Conservation (phyloP, 345 rosid genomes). For the Citrus glauca region DNA sequence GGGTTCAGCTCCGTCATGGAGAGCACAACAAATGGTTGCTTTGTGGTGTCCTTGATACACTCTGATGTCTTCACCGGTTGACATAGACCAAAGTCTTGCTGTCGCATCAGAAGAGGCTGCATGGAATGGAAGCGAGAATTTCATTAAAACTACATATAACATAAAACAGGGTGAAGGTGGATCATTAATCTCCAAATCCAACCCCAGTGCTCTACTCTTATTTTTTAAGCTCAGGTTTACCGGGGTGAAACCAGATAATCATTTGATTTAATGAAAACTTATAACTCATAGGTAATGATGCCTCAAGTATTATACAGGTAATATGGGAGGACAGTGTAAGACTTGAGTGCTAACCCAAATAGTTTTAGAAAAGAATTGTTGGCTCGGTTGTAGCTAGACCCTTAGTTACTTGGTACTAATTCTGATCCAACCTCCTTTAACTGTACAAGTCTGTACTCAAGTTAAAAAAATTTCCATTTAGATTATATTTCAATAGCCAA, state of each 20-base stretch:
- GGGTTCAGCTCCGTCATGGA: slow-evolving; percentile 78
- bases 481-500: not conserved
- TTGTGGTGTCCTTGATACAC: slow-evolving; percentile 90
- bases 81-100: slow-evolving; percentile 84
- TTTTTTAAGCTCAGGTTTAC: not conserved
- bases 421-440: too few relatives aligned
- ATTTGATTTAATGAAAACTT: not conserved
- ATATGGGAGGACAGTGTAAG: not conserved
- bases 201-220: not conserved
- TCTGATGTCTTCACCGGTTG: slow-evolving; percentile 56
- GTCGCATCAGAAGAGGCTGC: slow-evolving; percentile 92
- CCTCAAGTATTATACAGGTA: too few relatives aligned
- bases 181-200: not conserved
- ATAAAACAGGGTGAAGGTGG: not conserved
- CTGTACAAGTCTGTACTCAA: not conserved
- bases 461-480: not conserved
- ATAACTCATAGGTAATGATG: not conserved
- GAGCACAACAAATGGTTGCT: slow-evolving; percentile 93
- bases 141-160: not conserved
- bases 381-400: not conserved
- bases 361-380: not conserved
- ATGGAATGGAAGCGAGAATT: not conserved
- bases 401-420: too few relatives aligned
- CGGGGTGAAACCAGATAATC: not conserved
- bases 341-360: not conserved